These are phyloP conservation scores for Holtermanniella nyarrowii DNA, from an alignment of 768 basidiomycete genomes.

Conservation along the genomic window DNA sequence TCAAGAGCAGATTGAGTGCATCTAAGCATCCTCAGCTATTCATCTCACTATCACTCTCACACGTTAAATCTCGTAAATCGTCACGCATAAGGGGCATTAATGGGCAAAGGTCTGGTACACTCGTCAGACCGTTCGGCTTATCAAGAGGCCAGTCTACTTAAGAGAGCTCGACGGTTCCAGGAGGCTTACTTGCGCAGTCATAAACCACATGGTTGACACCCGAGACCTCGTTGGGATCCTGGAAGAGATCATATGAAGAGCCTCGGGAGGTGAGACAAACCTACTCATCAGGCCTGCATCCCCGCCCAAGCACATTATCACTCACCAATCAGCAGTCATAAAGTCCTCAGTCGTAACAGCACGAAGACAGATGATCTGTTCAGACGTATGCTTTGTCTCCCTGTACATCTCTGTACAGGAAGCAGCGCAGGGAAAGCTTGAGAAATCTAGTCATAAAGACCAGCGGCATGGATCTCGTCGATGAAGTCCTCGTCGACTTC, in stretches of 20 bases:
- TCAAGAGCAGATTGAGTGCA: no score
- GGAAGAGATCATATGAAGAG: slow-evolving; percentile 82
- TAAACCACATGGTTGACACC: slow-evolving; percentile 89
- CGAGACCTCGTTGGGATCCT: slow-evolving; percentile 86
- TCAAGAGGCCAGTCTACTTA: no score
- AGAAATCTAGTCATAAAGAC: slow-evolving; percentile 81
- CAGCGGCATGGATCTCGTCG: slow-evolving; percentile 89
- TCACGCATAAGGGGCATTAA: background rate
- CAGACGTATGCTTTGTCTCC: slow-evolving; percentile 93
- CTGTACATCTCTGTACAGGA: slow-evolving; percentile 97
- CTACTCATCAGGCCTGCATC: slow-evolving; percentile 41
- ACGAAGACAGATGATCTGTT: slow-evolving; percentile 90
- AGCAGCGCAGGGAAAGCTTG: slow-evolving; percentile 93
- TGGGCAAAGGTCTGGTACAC: no score
- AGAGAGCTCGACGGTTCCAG: slow-evolving; percentile 46
- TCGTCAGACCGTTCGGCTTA: no score
- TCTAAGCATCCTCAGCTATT: no score
- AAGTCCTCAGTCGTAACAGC: slow-evolving; percentile 98
- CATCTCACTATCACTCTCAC: no score
- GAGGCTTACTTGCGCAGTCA: slow-evolving; percentile 95
- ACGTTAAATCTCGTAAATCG: background rate
- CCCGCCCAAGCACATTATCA: background rate
- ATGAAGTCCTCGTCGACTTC: slow-evolving; percentile 92
- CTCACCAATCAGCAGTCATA: slow-evolving; percentile 98
- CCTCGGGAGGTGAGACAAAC: slow-evolving; percentile 89